Evolutionary conservation across 2,329 filamentous ascomycete genomes (phyloP).

Genomic region (Fusarium sp.): DNA sequence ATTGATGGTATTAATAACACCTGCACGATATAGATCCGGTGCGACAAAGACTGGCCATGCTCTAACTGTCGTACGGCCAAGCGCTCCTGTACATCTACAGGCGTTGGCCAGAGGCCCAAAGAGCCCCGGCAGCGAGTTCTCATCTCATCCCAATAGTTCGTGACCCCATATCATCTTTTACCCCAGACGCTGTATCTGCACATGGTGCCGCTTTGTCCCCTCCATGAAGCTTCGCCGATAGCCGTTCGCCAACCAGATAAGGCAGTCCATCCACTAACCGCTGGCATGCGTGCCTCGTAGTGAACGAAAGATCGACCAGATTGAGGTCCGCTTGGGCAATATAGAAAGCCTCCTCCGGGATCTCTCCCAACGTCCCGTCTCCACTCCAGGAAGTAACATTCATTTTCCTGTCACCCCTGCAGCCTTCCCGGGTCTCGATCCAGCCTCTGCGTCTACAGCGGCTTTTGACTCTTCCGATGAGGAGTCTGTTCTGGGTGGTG

Average conservation of each 20-base stretch:
- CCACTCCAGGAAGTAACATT: conserved; percentile 37
- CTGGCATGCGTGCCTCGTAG: conserved; percentile 43
- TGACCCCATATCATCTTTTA: conserved; percentile 15
- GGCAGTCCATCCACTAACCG: conserved; percentile 3
- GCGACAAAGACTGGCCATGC: conserved; percentile 67
- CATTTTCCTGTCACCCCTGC: conserved; percentile 37
- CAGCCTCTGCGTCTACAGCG: conserved; percentile 44
- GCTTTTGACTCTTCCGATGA: conserved; percentile 52
- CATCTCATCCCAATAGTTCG: conserved; percentile 69
- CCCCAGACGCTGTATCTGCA: not conserved
- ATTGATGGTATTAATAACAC: conserved; percentile 29
- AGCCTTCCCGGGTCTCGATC: conserved; percentile 28
- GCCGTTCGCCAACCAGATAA: not conserved
- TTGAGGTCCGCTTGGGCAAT: conserved; percentile 55
- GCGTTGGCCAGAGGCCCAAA: conserved; percentile 63
- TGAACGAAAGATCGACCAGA: conserved; percentile 63
- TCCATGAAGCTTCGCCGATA: not conserved
- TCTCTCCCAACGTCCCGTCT: conserved; percentile 44
- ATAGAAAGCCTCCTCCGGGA: conserved; percentile 56
- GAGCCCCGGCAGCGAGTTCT: conserved; percentile 65
- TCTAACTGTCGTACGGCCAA: conserved; percentile 65
- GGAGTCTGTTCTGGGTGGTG: conserved; percentile 57
- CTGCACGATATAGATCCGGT: conserved; percentile 58
- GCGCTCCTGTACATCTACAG: conserved; percentile 64
- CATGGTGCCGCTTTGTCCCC: not conserved